Evolutionary conservation across 1,284 basidiomycete species (phyloP).

Genomic region (Salmacisia buchloeana): DNA sequence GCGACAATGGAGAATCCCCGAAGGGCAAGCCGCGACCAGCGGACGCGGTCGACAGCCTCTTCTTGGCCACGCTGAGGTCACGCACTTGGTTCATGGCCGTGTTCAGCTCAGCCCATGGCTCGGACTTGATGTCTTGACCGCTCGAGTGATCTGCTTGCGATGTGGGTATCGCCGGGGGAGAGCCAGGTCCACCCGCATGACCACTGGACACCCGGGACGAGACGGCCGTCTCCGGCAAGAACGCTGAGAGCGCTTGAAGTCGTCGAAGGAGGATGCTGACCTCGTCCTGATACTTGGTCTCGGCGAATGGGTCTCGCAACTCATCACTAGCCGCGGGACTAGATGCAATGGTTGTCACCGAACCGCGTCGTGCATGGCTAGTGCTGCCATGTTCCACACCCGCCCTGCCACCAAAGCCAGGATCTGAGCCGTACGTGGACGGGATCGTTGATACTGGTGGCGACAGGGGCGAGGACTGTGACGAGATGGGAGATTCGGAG

Average conservation of each 20-base stretch:
- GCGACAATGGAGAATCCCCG: neutral
- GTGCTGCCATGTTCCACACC: neutral
- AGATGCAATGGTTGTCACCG: neutral
- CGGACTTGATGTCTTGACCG: too few relatives aligned
- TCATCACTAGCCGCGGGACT: constrained; percentile 5
- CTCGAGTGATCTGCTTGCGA: too few relatives aligned
- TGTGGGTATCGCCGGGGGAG: too few relatives aligned
- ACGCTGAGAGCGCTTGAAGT: neutral
- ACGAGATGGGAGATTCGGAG: neutral
- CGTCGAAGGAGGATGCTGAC: neutral
- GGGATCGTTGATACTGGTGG: neutral
- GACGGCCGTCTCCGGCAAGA: neutral
- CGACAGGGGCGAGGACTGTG: neutral
- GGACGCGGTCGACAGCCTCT: neutral
- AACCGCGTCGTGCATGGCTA: neutral
- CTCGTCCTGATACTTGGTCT: constrained; percentile 1
- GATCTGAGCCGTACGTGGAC: neutral
- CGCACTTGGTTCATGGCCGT: neutral
- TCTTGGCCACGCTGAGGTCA: neutral
- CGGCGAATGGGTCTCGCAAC: neutral
- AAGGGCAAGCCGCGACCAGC: neutral
- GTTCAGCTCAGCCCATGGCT: neutral
- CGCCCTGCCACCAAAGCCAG: neutral
- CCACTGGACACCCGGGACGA: neutral
- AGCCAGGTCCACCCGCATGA: too few relatives aligned